A percentile compares a stretch with the other conserved stretches of the same genome.
Conservation (phyloP, 805 yeast genomes). For the Starmerella apis region DNA sequence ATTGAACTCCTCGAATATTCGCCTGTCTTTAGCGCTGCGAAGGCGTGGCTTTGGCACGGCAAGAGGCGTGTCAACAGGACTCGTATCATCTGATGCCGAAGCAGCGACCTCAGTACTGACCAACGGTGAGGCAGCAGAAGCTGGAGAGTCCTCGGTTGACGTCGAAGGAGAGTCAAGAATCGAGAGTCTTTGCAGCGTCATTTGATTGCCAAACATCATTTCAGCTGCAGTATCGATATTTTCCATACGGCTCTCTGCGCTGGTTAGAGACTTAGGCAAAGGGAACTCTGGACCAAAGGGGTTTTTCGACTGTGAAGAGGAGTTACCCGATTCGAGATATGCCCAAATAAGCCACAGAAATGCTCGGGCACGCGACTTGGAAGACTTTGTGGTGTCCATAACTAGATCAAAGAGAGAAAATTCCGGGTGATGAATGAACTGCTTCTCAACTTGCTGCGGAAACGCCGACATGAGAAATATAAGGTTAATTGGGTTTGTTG, state of each 20-base stretch:
- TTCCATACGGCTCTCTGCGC: slow-evolving; percentile 29
- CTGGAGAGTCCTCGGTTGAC: slow-evolving; percentile 7
- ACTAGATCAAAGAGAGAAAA: slow-evolving; percentile 44
- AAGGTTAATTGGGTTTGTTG: slow-evolving; percentile 63
- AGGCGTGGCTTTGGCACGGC: slow-evolving; percentile 17
- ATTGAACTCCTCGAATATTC: slow-evolving; percentile 20
- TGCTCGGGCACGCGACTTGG: slow-evolving; percentile 56
- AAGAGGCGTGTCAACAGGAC: slow-evolving; percentile 11
- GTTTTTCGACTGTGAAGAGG: slow-evolving; percentile 41
- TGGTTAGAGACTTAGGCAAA: slow-evolving; percentile 34
- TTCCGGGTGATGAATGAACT: slow-evolving; percentile 26
- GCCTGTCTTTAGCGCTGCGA: slow-evolving; percentile 20
- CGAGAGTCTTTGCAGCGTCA: slow-evolving; percentile 33
- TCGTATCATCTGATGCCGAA: background rate
- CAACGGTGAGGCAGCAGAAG: background rate
- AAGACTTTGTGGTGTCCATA: slow-evolving; percentile 49
- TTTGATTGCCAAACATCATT: slow-evolving; percentile 36
- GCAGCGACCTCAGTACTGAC: background rate
- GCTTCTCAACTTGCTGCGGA: slow-evolving; percentile 42
- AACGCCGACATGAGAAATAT: slow-evolving; percentile 63
- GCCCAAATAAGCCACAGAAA: slow-evolving; percentile 78
- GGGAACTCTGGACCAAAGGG: slow-evolving; percentile 47
- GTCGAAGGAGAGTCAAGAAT: slow-evolving; percentile 28
- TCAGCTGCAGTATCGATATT: slow-evolving; percentile 40
- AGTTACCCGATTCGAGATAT: slow-evolving; percentile 59